A percentile compares a stretch with the other conserved stretches of the same genome.
Evolutionary conservation across 2,329 filamentous ascomycete species (phyloP).

Genomic region (Lachnellula occidentalis): DNA sequence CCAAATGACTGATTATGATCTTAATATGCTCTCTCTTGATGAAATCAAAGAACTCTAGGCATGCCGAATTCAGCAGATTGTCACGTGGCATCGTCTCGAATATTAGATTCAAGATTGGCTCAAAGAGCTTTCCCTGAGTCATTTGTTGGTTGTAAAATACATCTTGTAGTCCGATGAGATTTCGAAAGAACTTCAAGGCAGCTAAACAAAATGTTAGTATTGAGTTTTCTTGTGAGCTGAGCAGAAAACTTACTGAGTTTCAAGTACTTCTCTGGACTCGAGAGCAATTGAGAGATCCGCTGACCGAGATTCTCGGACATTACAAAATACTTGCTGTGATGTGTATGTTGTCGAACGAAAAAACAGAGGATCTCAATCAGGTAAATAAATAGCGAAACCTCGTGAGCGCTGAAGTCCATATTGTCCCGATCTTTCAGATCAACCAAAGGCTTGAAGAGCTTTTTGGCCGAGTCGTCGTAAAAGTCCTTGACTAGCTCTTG

Average conservation of each 20-base stretch:
- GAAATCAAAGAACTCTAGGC: conserved; percentile 88
- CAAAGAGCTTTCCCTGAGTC: conserved; percentile 73
- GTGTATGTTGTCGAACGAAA: conserved; percentile 83
- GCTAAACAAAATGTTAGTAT: conserved; percentile 42
- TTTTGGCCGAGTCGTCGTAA: conserved; percentile 80
- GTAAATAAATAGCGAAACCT: conserved; percentile 86
- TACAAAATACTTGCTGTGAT: conserved; percentile 84
- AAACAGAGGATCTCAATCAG: conserved; percentile 90
- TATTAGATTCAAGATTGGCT: conserved; percentile 78
- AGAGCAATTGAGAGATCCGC: conserved; percentile 76
- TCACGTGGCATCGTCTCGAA: conserved; percentile 83
- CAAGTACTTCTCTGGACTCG: conserved; percentile 82
- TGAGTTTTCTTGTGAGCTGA: neutral
- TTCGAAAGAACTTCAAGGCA: conserved; percentile 89
- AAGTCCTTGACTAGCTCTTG: conserved; percentile 83
- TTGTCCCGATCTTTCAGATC: conserved; percentile 67
- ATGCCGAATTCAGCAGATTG: conserved; percentile 89
- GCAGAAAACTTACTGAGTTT: conserved; percentile 65
- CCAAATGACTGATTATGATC: conserved; percentile 74
- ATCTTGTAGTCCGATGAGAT: conserved; percentile 77
- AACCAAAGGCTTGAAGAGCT: conserved; percentile 81
- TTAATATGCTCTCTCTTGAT: conserved; percentile 80
- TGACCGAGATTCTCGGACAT: conserved; percentile 71
- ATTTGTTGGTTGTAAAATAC: conserved; percentile 87
- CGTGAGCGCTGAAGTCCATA: conserved; percentile 69